These are phyloP conservation scores for Torulaspora franciscae DNA, from an alignment of 805 yeast species.

Conservation along the genomic window DNA sequence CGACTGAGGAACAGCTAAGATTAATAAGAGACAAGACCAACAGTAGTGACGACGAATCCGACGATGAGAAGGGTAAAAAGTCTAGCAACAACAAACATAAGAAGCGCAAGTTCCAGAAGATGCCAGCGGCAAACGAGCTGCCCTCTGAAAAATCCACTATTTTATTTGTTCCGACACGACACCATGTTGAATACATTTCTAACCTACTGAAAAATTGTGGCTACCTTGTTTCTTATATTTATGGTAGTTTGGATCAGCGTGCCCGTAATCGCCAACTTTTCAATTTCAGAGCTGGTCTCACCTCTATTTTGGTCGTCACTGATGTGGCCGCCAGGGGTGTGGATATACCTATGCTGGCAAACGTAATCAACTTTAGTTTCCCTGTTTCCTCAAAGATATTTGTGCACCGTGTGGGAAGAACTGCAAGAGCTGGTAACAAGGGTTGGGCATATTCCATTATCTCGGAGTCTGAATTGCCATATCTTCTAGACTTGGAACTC, in stretches of 20 bases:
- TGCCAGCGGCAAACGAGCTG: conserved; percentile 75
- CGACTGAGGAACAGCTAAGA: conserved; percentile 61
- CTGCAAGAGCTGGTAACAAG: conserved; percentile 96
- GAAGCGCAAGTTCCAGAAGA: conserved; percentile 42
- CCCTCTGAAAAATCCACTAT: conserved; percentile 87
- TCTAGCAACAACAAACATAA: conserved; percentile 31
- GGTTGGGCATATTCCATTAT: conserved; percentile 97
- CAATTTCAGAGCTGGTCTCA: conserved; percentile 77
- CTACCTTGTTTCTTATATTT: conserved; percentile 81
- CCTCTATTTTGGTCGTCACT: conserved; percentile 88
- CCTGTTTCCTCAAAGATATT: conserved; percentile 92
- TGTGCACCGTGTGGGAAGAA: conserved; percentile 96
- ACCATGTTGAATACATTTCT: conserved; percentile 91
- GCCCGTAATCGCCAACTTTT: conserved; percentile 88
- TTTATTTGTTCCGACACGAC: conserved; percentile 93
- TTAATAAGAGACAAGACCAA: conserved; percentile 47
- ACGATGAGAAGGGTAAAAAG: conserved; percentile 28
- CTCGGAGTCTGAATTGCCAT: conserved; percentile 81
- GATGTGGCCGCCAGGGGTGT: conserved; percentile 99
- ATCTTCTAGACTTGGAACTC: conserved; percentile 81
- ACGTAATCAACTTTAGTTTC: conserved; percentile 84
- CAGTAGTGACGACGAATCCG: conserved; percentile 49
- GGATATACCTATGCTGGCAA: conserved; percentile 93
- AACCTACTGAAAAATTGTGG: conserved; percentile 69
- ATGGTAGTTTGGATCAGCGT: conserved; percentile 91